Evolutionary conservation across 2,329 filamentous ascomycete genomes (phyloP), one percentile per base, ranked within the genome.

Genomic region (Clonostachys rhizophaga): DNA sequence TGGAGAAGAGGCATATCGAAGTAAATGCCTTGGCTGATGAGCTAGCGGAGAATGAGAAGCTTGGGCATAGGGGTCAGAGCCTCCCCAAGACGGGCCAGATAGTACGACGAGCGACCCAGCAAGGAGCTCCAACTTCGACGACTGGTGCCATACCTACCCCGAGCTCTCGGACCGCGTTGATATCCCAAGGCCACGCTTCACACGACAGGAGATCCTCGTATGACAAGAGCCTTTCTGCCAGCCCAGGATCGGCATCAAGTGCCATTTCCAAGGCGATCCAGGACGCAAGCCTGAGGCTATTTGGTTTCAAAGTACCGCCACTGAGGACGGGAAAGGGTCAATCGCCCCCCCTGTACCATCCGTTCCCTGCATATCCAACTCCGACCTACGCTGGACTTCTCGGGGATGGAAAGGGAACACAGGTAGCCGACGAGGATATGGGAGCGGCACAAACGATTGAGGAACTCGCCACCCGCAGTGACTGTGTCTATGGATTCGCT

Each of bases 11-110:
- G 54, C 87, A 91, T 17, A 91, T 99, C 11, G 92, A 97, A 65
- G 92, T 99, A 44, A 97, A 99, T 64, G 94, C 94, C 4, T 87
- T 99, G 58, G 94, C 94, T 18, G 94, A 99, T 65, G 92, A 97
- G 67, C 74, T 99, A 61, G 91, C 90, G 41, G 87, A 91, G 45
- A 92, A 88, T 58, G 87, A 88, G 43, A 83, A 83, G 44, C 68
- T 84, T 18, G 76, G 58, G 52, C 54, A 14, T 80, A 54, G 68
- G 75, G 50, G 64, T 76, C 53, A 20, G 61, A 33, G 30, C 69
- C 33, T 74, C 79, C 73, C 78, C 6, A 78, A 83, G 52, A 70
- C 80, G 9, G 81, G 81, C 10, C 75, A 81, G 18, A 81, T 94
- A 59, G 71, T 86, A 40, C 85, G 91, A 48, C 81, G 91, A 54